Evolutionary conservation across 2,329 filamentous ascomycete genomes (phyloP).

Genomic region (Neopestalotiopsis rosae): DNA sequence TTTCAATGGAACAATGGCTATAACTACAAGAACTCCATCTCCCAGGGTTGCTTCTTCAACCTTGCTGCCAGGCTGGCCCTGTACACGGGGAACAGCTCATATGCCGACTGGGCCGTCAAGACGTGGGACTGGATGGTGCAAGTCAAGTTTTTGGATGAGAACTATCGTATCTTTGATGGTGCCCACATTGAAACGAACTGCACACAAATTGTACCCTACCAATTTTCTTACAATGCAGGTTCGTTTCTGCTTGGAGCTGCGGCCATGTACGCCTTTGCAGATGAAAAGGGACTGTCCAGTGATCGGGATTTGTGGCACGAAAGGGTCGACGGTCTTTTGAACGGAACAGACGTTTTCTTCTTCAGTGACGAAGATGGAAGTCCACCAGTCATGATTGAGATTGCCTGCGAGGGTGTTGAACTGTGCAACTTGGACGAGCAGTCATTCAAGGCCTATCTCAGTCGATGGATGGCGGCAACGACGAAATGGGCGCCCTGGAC

Average conservation of each 20-base stretch:
- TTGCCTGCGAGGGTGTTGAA: slow-evolving; percentile 66
- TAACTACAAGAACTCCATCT: slow-evolving; percentile 75
- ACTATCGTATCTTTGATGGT: slow-evolving; percentile 69
- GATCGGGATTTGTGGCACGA: slow-evolving; percentile 59
- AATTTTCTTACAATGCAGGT: slow-evolving; percentile 75
- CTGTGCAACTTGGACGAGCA: slow-evolving; percentile 67
- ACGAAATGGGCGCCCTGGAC: slow-evolving; percentile 70
- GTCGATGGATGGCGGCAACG: slow-evolving; percentile 65
- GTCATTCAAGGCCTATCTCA: slow-evolving; percentile 69
- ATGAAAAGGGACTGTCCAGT: slow-evolving; percentile 30
- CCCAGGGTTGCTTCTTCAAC: slow-evolving; percentile 67
- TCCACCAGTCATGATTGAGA: slow-evolving; percentile 62
- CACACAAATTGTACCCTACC: slow-evolving; percentile 61
- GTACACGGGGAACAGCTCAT: slow-evolving; percentile 80
- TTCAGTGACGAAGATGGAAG: slow-evolving; percentile 50
- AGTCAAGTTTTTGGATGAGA: slow-evolving; percentile 62
- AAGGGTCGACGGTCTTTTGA: slow-evolving; percentile 61
- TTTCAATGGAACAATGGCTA: slow-evolving; percentile 83
- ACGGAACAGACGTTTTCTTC: slow-evolving; percentile 59
- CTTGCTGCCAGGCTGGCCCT: slow-evolving; percentile 71
- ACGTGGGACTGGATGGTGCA: slow-evolving; percentile 72
- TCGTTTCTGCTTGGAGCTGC: slow-evolving; percentile 69
- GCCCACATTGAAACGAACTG: slow-evolving; percentile 63
- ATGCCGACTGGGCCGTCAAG: slow-evolving; percentile 76
- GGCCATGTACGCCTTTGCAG: slow-evolving; percentile 71